A percentile compares a stretch with the other conserved stretches of the same genome.
These are phyloP conservation scores for Coffea eugenioides DNA, from an alignment of 257 asterid genomes.

Conservation along the genomic window DNA sequence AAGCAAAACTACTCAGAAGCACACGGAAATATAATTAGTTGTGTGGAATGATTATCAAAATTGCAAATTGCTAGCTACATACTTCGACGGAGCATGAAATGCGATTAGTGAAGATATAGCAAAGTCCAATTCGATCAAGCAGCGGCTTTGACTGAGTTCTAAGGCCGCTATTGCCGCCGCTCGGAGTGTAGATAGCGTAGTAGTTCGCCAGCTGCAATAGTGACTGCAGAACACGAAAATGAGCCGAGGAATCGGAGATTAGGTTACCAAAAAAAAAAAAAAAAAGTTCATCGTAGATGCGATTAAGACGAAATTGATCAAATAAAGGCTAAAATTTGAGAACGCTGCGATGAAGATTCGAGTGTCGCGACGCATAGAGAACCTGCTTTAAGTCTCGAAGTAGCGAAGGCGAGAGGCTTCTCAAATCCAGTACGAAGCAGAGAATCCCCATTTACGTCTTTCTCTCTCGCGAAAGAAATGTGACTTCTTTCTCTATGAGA, in stretches of 20 bases:
- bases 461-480: not conserved
- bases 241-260: not conserved
- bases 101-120: conserved; percentile 57
- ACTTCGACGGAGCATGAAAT: conserved; percentile 63
- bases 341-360: not conserved
- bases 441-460: conserved; percentile 53
- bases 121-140: conserved; percentile 78
- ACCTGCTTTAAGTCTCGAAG: conserved; percentile 92
- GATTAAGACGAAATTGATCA: conserved; percentile 9
- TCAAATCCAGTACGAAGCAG: conserved; percentile 78
- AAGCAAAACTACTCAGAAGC: too few relatives aligned
- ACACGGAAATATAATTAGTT: too few relatives aligned
- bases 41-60: not conserved
- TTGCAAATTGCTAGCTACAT: conserved; percentile 4
- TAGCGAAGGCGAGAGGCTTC: conserved; percentile 62
- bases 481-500: not conserved
- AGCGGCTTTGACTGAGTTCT: conserved; percentile 45
- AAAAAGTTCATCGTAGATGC: conserved; percentile 7
- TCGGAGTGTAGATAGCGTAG: conserved; percentile 52
- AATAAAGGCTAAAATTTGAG: not conserved
- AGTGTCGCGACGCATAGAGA: not conserved
- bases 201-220: conserved; percentile 83
- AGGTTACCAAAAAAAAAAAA: not conserved
- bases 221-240: conserved; percentile 43
- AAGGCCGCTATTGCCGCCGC: conserved; percentile 4